A percentile compares a stretch with the other conserved stretches of the same genome.
phyloP scores from a whole-genome alignment of 495 filamentous ascomycete genomes.

The Cenococcum geophilum region DNA sequence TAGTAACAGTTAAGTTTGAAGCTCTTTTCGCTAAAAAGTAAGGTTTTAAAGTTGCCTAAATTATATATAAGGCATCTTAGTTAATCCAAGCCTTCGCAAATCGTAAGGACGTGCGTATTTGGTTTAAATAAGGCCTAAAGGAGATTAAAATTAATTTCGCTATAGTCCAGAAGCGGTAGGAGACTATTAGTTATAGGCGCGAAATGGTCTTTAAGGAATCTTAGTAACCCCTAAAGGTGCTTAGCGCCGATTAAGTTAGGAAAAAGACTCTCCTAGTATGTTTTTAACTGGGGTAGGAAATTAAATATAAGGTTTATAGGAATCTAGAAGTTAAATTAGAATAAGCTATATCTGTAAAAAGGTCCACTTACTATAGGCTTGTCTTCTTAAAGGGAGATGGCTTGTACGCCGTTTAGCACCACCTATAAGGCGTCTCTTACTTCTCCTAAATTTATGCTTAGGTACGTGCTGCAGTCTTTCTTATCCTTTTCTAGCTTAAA shows the following conservation, averaged over 20 bases:
- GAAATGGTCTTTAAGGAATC: constrained; percentile 1
- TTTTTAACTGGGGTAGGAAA: constrained; percentile 3
- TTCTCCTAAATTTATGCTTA: constrained; percentile 2
- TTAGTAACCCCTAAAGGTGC: not conserved
- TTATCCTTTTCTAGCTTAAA: not conserved
- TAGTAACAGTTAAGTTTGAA: constrained; percentile 30
- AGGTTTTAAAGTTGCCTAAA: constrained; percentile 3
- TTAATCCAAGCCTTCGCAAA: constrained; percentile 2
- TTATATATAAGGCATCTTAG: constrained; percentile 4
- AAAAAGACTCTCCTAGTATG: not conserved
- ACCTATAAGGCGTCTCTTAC: constrained; percentile 2
- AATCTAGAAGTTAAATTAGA: constrained; percentile 5
- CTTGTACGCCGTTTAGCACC: not conserved
- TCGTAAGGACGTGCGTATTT: not conserved
- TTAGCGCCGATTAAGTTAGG: constrained; percentile 1
- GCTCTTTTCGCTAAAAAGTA: constrained; percentile 3
- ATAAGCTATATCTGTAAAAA: constrained; percentile 2
- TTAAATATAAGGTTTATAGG: not conserved
- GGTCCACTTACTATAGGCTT: constrained; percentile 3
- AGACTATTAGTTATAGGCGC: constrained; percentile 2
- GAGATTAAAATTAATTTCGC: constrained; percentile 1
- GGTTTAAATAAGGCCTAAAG: constrained; percentile 1
- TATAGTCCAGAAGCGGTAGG: constrained; percentile 2
- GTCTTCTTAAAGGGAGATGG: constrained; percentile 3
- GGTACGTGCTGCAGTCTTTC: constrained; percentile 1